phyloP scores from a whole-genome alignment of 495 filamentous ascomycete species.

The Neurospora sp. region DNA sequence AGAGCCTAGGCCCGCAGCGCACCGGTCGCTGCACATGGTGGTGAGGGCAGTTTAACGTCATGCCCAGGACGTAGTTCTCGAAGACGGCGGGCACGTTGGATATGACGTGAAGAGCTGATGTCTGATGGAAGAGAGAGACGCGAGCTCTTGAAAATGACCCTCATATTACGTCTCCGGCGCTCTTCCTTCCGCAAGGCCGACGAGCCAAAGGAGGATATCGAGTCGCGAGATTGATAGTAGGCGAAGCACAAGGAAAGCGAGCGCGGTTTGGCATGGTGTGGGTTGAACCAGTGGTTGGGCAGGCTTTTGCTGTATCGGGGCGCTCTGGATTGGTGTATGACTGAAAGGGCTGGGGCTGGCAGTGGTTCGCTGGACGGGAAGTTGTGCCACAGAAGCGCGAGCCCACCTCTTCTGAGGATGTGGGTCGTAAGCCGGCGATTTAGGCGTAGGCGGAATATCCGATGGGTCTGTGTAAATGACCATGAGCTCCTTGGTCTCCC shows the following conservation, averaged over 20 bases:
- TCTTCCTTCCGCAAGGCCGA: not conserved
- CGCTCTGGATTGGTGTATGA: not conserved
- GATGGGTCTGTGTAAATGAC: slow-evolving; percentile 62
- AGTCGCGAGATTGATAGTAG: no score
- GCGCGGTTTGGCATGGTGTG: not conserved
- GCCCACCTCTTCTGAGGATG: not conserved
- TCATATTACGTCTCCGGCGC: not conserved
- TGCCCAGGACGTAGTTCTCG: not conserved
- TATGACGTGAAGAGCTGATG: not conserved
- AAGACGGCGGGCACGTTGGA: not conserved
- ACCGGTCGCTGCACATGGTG: not conserved
- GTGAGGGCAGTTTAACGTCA: not conserved
- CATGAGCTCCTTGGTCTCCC: slow-evolving; percentile 74
- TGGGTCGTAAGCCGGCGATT: slow-evolving; percentile 47
- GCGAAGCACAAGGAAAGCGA: not conserved
- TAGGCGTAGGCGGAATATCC: slow-evolving; percentile 69
- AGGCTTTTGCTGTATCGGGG: not conserved
- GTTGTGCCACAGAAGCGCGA: not conserved
- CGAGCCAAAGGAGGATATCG: no score
- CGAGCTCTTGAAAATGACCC: not conserved
- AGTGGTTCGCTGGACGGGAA: not conserved
- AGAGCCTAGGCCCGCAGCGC: not conserved
- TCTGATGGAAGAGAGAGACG: not conserved
- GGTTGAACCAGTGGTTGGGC: not conserved
- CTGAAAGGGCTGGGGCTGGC: not conserved